Evolutionary conservation across 805 yeast genomes (phyloP), one percentile per base, ranked within the genome.

Genomic region (Pichia nanzhaoensis): DNA sequence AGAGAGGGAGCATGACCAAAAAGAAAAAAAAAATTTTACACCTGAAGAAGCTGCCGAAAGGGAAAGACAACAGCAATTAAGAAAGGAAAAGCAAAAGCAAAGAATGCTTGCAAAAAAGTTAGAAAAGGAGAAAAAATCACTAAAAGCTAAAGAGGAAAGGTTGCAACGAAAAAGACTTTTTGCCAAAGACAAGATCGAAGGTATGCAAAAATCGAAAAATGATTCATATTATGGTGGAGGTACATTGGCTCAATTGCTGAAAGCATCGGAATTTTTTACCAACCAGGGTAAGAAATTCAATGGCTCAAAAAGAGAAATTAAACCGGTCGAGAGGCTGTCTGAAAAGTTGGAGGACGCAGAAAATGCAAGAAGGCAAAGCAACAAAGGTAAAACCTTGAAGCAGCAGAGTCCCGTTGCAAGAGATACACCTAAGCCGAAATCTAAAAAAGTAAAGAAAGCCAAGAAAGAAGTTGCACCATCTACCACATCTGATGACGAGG

Each of bases 181-280:
- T 2, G 39, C 20, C n/a, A 42, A 34, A 31, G 46, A 40, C n/a
- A 34, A 21, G 20, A 4, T 36, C 12, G 39, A 35, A 31, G 14
- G 14, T 20, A 21, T 24, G 24, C 20, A 19, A 34, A 27, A 32
- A 34, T 33, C 19, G 34, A 24, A 35, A 44, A 28, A 30, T 42
- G 37, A 34, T 19, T 27, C 28, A 0, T 57, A 56, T 43, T 59
- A 55, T 39, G 21, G 37, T 5, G 62, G 62, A 14, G 41, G 47
- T 13, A 41, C 45, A 35, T 24, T 54, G 20, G 54, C 56, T 1
- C 47, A 35, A 34, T 46, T 61, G 13, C 39, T 57, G 16, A 55
- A 55, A 21, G 63, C 64, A 3, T 51, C 65, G 5, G 42, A 46
- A 22, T 52, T 49, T 45, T 60, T 62, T 35, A 51, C 59, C 2